Evolutionary conservation across 352 stramenopile species (phyloP).

Genomic region (Aphanomyces astaci): DNA sequence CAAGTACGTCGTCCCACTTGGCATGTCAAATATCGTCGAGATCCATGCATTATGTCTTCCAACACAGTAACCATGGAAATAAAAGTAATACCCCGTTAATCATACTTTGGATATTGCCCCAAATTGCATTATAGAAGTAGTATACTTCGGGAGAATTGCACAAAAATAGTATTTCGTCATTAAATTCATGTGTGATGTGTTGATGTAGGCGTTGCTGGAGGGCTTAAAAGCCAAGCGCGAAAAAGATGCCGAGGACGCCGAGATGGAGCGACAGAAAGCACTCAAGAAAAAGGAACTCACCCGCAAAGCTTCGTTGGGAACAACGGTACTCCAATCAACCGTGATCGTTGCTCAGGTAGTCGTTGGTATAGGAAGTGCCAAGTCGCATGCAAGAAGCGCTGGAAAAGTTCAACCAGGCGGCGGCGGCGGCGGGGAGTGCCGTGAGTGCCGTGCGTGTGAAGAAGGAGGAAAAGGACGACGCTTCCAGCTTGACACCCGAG

Average conservation of each 20-base stretch:
- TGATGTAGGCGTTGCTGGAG: slow-evolving; percentile 44
- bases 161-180: too few relatives aligned
- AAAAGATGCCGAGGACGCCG: slow-evolving; percentile 33
- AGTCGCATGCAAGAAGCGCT: slow-evolving; percentile 26
- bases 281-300: slow-evolving; percentile 46
- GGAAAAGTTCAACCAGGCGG: slow-evolving; percentile 19
- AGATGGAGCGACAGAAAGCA: slow-evolving; percentile 42
- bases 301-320: slow-evolving; percentile 44
- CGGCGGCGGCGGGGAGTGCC: slow-evolving; percentile 5
- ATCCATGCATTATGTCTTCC: too few relatives aligned
- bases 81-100: too few relatives aligned
- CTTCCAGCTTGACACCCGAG: not conserved
- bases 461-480: slow-evolving; percentile 24
- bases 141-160: too few relatives aligned
- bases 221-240: slow-evolving; percentile 41
- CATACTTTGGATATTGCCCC: too few relatives aligned
- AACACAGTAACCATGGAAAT: too few relatives aligned
- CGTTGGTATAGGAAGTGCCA: slow-evolving; percentile 7
- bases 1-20: slow-evolving; percentile 23
- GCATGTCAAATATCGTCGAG: too few relatives aligned
- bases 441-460: slow-evolving; percentile 19
- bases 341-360: not conserved
- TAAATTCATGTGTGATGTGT: too few relatives aligned
- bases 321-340: slow-evolving; percentile 34
- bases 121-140: too few relatives aligned